These are phyloP conservation scores for Penicillium sp. DNA, from an alignment of 2,329 filamentous ascomycete species.

Conservation along the genomic window DNA sequence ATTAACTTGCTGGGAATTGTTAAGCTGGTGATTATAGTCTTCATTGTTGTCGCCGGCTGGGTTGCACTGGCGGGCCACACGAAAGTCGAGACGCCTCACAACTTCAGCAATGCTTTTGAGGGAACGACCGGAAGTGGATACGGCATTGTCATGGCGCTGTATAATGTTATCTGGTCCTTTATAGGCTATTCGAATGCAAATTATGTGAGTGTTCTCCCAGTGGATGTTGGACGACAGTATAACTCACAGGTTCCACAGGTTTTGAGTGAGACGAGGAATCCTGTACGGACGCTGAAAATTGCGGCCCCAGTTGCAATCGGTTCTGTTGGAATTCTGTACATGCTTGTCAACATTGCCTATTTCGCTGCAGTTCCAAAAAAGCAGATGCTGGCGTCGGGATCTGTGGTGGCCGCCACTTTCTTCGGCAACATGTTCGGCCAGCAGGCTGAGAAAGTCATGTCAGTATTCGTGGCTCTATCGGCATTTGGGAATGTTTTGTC, in stretches of 20 bases:
- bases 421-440: conserved; percentile 60
- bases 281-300: conserved; percentile 57
- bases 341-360: conserved; percentile 59
- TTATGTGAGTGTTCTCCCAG: conserved; percentile 46
- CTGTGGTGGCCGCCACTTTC: conserved; percentile 56
- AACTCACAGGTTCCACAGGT: conserved; percentile 29
- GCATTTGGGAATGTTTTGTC: conserved; percentile 62
- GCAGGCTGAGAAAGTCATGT: conserved; percentile 55
- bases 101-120: conserved; percentile 41
- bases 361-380: conserved; percentile 58
- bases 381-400: conserved; percentile 54
- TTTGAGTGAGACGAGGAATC: conserved; percentile 57
- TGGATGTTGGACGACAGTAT: background rate
- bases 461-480: conserved; percentile 59
- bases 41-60: conserved; percentile 47
- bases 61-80: conserved; percentile 42
- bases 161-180: conserved; percentile 62
- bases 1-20: conserved; percentile 51
- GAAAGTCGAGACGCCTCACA: conserved; percentile 37
- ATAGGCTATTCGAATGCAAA: conserved; percentile 62
- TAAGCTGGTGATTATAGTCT: conserved; percentile 51
- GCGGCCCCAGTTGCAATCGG: conserved; percentile 55
- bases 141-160: conserved; percentile 58
- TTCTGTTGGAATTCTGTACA: conserved; percentile 56
- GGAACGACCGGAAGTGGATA: conserved; percentile 38